A percentile compares a stretch with the other conserved stretches of the same genome.
Evolutionary conservation across 768 basidiomycete genomes (phyloP).

Genomic region (Chalciporus pseudorubinellus): DNA sequence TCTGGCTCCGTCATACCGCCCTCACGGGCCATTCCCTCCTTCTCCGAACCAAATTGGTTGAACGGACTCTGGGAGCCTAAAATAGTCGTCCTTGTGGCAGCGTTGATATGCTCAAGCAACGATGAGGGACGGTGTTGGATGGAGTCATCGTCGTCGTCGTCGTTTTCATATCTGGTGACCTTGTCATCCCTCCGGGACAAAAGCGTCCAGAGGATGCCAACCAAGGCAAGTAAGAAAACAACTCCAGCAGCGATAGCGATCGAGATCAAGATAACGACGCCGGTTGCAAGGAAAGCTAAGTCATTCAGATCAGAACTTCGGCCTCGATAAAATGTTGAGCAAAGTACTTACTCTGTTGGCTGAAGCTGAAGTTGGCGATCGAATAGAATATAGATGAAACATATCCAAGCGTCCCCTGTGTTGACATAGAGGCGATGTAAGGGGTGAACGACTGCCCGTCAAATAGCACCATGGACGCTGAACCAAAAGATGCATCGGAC

Average conservation of each 20-base stretch:
- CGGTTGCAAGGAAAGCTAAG: slow-evolving; percentile 82
- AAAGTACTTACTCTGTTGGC: slow-evolving; percentile 55
- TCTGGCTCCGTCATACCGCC: slow-evolving; percentile 33
- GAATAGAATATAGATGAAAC: slow-evolving; percentile 84
- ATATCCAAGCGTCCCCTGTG: slow-evolving; percentile 65
- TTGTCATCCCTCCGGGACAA: slow-evolving; percentile 79
- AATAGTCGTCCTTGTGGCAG: slow-evolving; percentile 82
- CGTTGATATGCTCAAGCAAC: slow-evolving; percentile 86
- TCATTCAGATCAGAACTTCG: slow-evolving; percentile 2
- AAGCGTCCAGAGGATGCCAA: slow-evolving; percentile 89
- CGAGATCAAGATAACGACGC: slow-evolving; percentile 93
- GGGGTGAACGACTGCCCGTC: slow-evolving; percentile 84
- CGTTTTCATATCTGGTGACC: slow-evolving; percentile 59
- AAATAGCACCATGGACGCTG: slow-evolving; percentile 81
- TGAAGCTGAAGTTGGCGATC: slow-evolving; percentile 72
- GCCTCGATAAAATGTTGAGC: background rate
- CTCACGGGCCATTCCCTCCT: slow-evolving; percentile 49
- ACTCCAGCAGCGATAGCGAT: slow-evolving; percentile 96
- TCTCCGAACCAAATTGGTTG: slow-evolving; percentile 42
- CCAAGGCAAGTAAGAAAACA: slow-evolving; percentile 80
- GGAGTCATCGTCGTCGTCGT: slow-evolving; percentile 75
- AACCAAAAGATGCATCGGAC: slow-evolving; percentile 66
- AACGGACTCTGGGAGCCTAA: slow-evolving; percentile 50
- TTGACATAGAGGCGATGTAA: slow-evolving; percentile 67
- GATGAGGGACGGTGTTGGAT: slow-evolving; percentile 81